Base-by-base conservation (phyloP, 2,329 filamentous ascomycete species). In the Onygenales sp. region DNA sequence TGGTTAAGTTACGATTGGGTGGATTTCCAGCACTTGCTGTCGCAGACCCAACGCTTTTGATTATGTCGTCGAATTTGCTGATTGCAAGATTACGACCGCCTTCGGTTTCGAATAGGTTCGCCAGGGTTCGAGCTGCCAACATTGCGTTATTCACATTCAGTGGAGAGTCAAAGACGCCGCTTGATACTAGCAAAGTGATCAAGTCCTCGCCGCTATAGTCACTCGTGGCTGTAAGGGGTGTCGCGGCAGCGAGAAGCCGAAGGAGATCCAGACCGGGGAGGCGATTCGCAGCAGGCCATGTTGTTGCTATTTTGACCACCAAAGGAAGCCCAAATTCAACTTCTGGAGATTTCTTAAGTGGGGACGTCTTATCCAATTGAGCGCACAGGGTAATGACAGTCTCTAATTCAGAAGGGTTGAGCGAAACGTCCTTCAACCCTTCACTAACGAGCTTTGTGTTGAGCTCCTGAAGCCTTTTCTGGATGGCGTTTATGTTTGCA, bases 201-300 rank as follows among this genome's bases (percentile, higher is more conserved):
- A 91, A 72, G 37, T 81, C 84, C 33, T 77, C 72, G 2, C 67
- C 67, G 11, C 73, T 70, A 0, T 77, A 70, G 49, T 81, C 77
- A 49, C 81, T 80, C 6, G 79, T 77, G 2, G 88, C 85, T n/a
- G 83, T 80, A 1, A 79, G 71, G 0, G 87, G 81, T 6, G 78
- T 79, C 4, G 81, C 82, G 1, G 84, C 82, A 1, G 87, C 85
- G 32, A 93, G 76, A 48, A 94, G 83, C n/a, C 93, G 87, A 4
- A 97, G 77, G 1, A 97, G 76, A 67, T 97, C 93, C 0, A 98
- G 79, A 10, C 84, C 88, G 0, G 93, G 87, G 0, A 98, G 78
- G 45, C 90, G 85, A 59, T 88, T 87, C 10, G 83, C 77, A 51
- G 86, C 83, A 2, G 91, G 86, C 93, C 93, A 98, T 34, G 77